Evolutionary conservation across 768 basidiomycete species (phyloP), one percentile per base, ranked within the genome.

Genomic region (Terana coerulea): DNA sequence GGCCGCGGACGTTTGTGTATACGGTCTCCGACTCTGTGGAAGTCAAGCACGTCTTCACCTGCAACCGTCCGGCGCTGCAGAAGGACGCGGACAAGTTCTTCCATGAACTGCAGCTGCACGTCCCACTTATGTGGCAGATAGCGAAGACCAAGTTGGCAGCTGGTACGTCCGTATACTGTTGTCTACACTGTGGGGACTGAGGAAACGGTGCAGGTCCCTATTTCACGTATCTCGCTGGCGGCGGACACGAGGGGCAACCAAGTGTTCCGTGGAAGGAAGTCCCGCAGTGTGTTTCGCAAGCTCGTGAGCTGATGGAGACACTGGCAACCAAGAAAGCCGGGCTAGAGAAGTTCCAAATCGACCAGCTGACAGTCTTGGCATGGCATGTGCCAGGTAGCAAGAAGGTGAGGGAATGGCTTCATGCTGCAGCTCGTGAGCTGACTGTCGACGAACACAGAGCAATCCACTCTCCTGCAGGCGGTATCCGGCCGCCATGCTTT

Each of bases 11-110:
- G 12, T 57, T 49, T 36, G 22, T 37, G 36, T 53, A 53, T 21
- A 22, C 39, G n/a, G 33, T 40, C 26, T 19, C 17, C 21, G 35
- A 46, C 17, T 9, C 22, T 9, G 28, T 34, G 1, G 19, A 25
- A n/a, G 30, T 57, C 37, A 45, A 34, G 39, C 55, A 57, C 35
- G 10, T 57, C 29, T 57, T 47, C 24, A 57, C 55, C n/a, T 52
- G 55, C 46, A 57, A 57, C 25, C 47, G 44, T 14, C 31, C 51
- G 24, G 24, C 17, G 21, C 6, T 47, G 19, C 55, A 57, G 40
- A 22, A n/a, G 14, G 21, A n/a, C 8, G 36, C 55, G n/a, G 25
- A 43, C 21, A 26, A 22, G n/a, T 28, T 57, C 9, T 57, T 52
- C 30, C 9, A 15, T 12, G 51, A 49, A n/a, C 11, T 57, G 9